These are phyloP conservation scores for Penicillium digitatum DNA, from an alignment of 2,329 filamentous ascomycete genomes.

Conservation along the genomic window DNA sequence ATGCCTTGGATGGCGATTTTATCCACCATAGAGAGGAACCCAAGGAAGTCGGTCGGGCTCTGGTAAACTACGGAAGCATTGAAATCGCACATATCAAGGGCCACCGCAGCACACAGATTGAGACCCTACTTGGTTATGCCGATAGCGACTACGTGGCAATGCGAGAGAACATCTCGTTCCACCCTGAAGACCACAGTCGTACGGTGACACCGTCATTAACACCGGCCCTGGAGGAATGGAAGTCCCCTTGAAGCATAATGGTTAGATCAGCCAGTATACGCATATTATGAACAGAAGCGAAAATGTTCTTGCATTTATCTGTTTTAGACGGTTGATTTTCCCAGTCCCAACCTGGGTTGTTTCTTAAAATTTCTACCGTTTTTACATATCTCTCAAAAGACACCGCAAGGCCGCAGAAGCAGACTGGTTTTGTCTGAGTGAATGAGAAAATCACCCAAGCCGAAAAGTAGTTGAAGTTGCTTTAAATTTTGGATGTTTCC, in stretches of 20 bases:
- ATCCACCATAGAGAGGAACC: constrained; percentile 42
- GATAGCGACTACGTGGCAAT: constrained; percentile 92
- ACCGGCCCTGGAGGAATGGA: constrained; percentile 26
- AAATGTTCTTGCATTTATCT: not conserved
- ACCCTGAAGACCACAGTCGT: constrained; percentile 22
- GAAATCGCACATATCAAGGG: constrained; percentile 86
- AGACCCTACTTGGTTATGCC: constrained; percentile 76
- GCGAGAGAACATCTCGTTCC: constrained; percentile 76
- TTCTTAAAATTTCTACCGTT: not conserved
- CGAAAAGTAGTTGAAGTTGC: not conserved
- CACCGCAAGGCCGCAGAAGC: no score
- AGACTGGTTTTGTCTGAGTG: not conserved
- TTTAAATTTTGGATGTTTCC: not conserved
- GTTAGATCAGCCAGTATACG: not conserved
- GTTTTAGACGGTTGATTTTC: not conserved
- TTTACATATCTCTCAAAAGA: no score
- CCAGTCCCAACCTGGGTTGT: not conserved
- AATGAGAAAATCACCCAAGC: not conserved
- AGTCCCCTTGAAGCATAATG: constrained; percentile 7
- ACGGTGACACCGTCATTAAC: constrained; percentile 20
- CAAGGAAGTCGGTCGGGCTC: constrained; percentile 75
- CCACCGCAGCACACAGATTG: constrained; percentile 75
- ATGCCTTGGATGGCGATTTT: constrained; percentile 41
- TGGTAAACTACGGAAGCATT: constrained; percentile 86
- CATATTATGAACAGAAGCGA: constrained; percentile 2